Base-by-base conservation (phyloP, 1,139 yeast species). In the Saccharomyces hybrid region DNA sequence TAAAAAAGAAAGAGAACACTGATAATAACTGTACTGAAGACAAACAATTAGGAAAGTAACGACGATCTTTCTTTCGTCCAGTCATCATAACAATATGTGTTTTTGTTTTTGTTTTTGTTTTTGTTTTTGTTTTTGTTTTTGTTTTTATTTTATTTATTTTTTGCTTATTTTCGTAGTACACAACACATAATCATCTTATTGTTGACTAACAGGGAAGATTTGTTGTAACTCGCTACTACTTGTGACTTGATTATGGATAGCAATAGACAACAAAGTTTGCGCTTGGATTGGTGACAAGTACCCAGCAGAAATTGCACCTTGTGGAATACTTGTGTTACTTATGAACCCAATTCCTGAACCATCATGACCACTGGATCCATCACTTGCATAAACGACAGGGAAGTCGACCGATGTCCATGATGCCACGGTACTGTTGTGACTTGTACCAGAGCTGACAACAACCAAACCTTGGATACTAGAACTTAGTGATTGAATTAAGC, bases 281-380 rank as follows among this genome's bases (percentile, higher is more conserved):
- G 69, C 66, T 55, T 67, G 62, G 26, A 58, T 51, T 42, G 70
- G 69, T 19, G 66, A 55, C 53, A 67, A 54, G 55, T 57, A 60
- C 31, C 70, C 70, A n/a, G 64, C 70, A 9, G 67, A 62, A 48
- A 67, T 58, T 13, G 66, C 60, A n/a, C 58, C 58, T 1, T 48
- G 42, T 46, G 67, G 67, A 13, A 65, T 58, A 32, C 58, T 59
- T 7, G 54, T 54, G 6, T 55, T 44, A 25, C 57, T 52, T n/a
- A 61, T 52, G 46, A 44, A 60, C 14, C 54, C 51, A 47, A 62
- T 44, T 8, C 23, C n/a, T 3, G 44, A 38, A 38, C 44, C 44
- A 38, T 38, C 44, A 38, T 9, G 23, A 13, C 23, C 25, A 7
- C 50, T 50, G 7, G 50, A 55, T 16, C 56, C 53, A 26, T 55